phyloP scores from a whole-genome alignment of 169 alveolate genomes.

The Plasmodium falciparum region DNA sequence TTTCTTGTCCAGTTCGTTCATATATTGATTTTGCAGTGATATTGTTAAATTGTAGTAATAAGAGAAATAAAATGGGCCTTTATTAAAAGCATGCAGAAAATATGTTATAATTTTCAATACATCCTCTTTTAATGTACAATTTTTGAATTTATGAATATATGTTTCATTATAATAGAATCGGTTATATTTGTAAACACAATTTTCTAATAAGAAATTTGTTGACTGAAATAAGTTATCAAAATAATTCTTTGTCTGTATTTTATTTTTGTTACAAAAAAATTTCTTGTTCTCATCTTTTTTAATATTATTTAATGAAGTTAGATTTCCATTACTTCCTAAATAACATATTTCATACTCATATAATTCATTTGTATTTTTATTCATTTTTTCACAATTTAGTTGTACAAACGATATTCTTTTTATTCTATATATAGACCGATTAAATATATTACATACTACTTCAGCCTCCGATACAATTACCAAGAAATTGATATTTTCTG shows the following conservation, averaged over 20 bases:
- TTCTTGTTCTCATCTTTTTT: conserved; percentile 11
- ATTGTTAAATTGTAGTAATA: conserved; percentile 60
- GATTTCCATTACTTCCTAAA: conserved; percentile 27
- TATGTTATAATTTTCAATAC: conserved; percentile 29
- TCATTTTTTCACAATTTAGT: conserved; percentile 23
- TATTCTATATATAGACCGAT: conserved; percentile 49
- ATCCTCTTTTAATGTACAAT: conserved; percentile 37
- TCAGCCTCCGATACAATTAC: conserved; percentile 73
- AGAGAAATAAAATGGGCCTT: conserved; percentile 75
- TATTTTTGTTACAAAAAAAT: conserved; percentile 20
- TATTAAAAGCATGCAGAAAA: conserved; percentile 68
- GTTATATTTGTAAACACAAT: conserved; percentile 4
- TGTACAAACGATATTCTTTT: conserved; percentile 58
- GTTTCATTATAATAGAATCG: conserved; percentile 31
- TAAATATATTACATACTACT: conserved; percentile 50
- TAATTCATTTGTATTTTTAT: conserved; percentile 4
- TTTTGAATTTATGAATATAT: conserved; percentile 62
- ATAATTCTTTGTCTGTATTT: neutral
- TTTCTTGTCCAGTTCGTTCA: conserved; percentile 16
- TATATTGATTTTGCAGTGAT: conserved; percentile 46
- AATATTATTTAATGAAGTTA: conserved; percentile 11
- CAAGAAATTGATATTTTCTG: conserved; percentile 51
- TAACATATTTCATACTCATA: conserved; percentile 41
- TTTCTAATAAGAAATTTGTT: conserved; percentile 13
- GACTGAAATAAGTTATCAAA: conserved; percentile 19